Evolutionary conservation across 352 stramenopile species (phyloP).

Genomic region (Phytophthora sojae): DNA sequence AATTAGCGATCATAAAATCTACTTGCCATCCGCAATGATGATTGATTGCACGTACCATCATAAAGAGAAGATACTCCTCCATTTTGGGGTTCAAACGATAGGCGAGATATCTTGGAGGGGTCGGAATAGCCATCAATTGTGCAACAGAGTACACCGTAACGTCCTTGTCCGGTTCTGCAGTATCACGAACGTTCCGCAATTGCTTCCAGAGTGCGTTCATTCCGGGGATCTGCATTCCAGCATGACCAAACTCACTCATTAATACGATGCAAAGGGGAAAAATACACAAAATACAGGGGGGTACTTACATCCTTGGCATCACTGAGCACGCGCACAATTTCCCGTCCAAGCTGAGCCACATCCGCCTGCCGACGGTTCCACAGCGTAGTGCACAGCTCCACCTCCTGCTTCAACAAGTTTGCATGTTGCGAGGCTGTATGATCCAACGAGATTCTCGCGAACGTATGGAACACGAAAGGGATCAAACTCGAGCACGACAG

Average conservation of each 20-base stretch:
- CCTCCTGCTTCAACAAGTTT: slow-evolving; percentile 77
- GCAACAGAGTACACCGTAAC: slow-evolving; percentile 65
- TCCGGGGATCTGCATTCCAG: slow-evolving; percentile 60
- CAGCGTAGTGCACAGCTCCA: slow-evolving; percentile 76
- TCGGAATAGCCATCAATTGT: slow-evolving; percentile 77
- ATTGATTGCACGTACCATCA: slow-evolving; percentile 66
- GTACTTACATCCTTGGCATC: slow-evolving; percentile 80
- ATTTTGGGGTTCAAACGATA: slow-evolving; percentile 87
- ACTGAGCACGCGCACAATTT: slow-evolving; percentile 82
- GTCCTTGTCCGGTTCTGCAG: slow-evolving; percentile 53
- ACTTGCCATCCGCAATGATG: background rate
- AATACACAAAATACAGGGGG: background rate
- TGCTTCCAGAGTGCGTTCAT: slow-evolving; percentile 88
- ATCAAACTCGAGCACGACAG: slow-evolving; percentile 77
- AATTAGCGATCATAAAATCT: background rate
- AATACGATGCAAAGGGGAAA: background rate
- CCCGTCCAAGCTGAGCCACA: slow-evolving; percentile 73
- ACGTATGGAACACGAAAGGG: slow-evolving; percentile 85
- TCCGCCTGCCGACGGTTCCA: slow-evolving; percentile 77
- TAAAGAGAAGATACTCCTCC: slow-evolving; percentile 88
- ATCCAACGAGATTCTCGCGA: slow-evolving; percentile 75
- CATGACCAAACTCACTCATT: slow-evolving; percentile 16
- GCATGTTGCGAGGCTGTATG: slow-evolving; percentile 61
- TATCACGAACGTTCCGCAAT: slow-evolving; percentile 70
- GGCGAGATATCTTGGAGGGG: slow-evolving; percentile 78